phyloP scores from a whole-genome alignment of 2,329 filamentous ascomycete genomes.

The Bipolaris cookei region DNA sequence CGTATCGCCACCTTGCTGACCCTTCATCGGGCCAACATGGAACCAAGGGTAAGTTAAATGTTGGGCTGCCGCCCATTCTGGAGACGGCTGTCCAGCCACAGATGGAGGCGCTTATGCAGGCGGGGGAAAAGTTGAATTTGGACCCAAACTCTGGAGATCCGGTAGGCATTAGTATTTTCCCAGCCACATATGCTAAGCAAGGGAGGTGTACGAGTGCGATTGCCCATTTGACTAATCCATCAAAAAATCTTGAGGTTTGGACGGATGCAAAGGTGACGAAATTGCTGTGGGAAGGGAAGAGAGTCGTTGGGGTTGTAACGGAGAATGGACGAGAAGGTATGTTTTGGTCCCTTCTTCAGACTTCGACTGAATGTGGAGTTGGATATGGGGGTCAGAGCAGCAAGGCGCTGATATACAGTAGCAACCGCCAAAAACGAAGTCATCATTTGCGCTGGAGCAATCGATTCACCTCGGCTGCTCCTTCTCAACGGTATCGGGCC shows the following conservation, averaged over 20 bases:
- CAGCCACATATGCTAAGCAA: slow-evolving; percentile 47
- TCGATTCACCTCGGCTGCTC: slow-evolving; percentile 50
- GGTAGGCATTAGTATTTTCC: slow-evolving; percentile 38
- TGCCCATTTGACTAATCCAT: slow-evolving; percentile 48
- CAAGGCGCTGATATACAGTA: slow-evolving; percentile 4
- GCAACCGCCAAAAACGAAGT: slow-evolving; percentile 43
- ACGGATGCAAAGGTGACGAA: slow-evolving; percentile 55
- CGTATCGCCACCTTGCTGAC: slow-evolving; percentile 56
- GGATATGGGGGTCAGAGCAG: not conserved
- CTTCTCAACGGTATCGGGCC: slow-evolving; percentile 59
- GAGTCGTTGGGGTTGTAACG: slow-evolving; percentile 37
- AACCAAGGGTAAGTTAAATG: slow-evolving; percentile 32
- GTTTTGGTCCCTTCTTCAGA: not conserved
- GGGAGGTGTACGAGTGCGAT: slow-evolving; percentile 45
- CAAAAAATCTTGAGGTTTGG: slow-evolving; percentile 61
- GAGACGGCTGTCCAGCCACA: slow-evolving; percentile 63
- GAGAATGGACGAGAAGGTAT: slow-evolving; percentile 42
- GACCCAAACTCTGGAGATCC: slow-evolving; percentile 57
- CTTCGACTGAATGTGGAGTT: not conserved
- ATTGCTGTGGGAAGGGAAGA: slow-evolving; percentile 37
- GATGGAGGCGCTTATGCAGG: slow-evolving; percentile 62
- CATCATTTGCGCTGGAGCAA: slow-evolving; percentile 41
- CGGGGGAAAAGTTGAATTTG: slow-evolving; percentile 61
- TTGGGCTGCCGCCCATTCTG: slow-evolving; percentile 57
- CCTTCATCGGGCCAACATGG: slow-evolving; percentile 59